phyloP scores from a whole-genome alignment of 768 basidiomycete genomes.

The Solioccasus polychromus region DNA sequence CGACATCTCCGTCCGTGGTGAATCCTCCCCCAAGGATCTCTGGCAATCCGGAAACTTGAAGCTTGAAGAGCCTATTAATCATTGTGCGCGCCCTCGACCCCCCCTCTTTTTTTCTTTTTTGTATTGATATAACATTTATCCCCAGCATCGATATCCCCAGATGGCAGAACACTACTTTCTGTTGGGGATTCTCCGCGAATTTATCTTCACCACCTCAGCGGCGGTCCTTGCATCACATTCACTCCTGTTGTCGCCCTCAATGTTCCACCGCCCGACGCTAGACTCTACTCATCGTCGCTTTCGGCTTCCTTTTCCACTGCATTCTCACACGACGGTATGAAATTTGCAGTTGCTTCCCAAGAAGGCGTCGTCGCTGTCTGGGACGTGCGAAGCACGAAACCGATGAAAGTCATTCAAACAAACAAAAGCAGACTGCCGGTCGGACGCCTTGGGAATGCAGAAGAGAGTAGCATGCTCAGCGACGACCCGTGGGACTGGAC shows the following conservation, averaged over 20 bases:
- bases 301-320: slow-evolving; percentile 79
- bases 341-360: slow-evolving; percentile 82
- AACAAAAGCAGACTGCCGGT: slow-evolving; percentile 34
- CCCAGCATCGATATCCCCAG: slow-evolving; percentile 84
- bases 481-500: slow-evolving; percentile 73
- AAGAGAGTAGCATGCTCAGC: slow-evolving; percentile 50
- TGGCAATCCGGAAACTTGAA: slow-evolving; percentile 50
- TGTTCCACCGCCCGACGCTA: slow-evolving; percentile 54
- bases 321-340: slow-evolving; percentile 71
- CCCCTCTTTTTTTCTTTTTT: background rate
- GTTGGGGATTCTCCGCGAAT: slow-evolving; percentile 91
- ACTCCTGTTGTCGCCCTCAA: slow-evolving; percentile 64
- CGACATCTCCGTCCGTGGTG: slow-evolving; percentile 58
- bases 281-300: slow-evolving; percentile 41
- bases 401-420: slow-evolving; percentile 67
- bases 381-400: slow-evolving; percentile 75
- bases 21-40: slow-evolving; percentile 40
- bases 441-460: slow-evolving; percentile 36
- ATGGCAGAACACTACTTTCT: slow-evolving; percentile 80
- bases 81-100: slow-evolving; percentile 51
- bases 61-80: slow-evolving; percentile 74
- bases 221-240: slow-evolving; percentile 60
- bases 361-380: slow-evolving; percentile 78
- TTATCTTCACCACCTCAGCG: slow-evolving; percentile 74
- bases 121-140: slow-evolving; percentile 9